Percentiles rank a stretch among this genome's conserved stretches.
Conservation (phyloP, 805 yeast species). For the Yamadazyma scolyti region DNA sequence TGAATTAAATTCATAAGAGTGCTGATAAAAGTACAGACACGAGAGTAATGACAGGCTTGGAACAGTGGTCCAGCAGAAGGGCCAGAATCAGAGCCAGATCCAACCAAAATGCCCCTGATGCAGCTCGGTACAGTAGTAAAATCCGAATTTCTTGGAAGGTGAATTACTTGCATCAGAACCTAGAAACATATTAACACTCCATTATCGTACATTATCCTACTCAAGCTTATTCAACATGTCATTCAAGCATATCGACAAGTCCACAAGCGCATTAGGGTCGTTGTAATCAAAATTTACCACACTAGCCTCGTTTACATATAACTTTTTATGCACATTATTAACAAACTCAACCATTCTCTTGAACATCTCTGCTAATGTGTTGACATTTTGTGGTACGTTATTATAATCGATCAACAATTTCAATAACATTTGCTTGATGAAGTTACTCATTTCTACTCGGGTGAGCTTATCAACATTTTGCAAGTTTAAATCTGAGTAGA, state of each 20-base stretch:
- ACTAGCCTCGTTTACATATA: slow-evolving; percentile 20
- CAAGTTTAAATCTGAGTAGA: slow-evolving; percentile 23
- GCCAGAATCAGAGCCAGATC: no score
- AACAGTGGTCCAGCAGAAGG: no score
- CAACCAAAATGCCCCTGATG: no score
- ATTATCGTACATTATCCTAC: no score
- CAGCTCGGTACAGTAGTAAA: no score
- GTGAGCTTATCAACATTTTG: slow-evolving; percentile 25
- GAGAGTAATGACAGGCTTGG: no score
- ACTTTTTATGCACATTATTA: slow-evolving; percentile 25
- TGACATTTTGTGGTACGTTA: slow-evolving; percentile 20
- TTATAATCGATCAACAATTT: slow-evolving; percentile 27
- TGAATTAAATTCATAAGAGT: no score
- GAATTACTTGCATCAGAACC: no score
- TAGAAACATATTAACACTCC: no score
- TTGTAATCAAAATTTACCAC: slow-evolving; percentile 21
- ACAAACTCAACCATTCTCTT: slow-evolving; percentile 22
- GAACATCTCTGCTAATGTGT: slow-evolving; percentile 24
- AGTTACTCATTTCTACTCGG: slow-evolving; percentile 23
- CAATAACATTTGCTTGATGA: slow-evolving; percentile 32
- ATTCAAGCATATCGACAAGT: slow-evolving; percentile 9
- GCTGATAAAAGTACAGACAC: no score
- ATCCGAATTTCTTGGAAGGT: no score
- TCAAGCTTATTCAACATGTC: slow-evolving; percentile 6
- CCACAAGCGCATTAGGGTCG: slow-evolving; percentile 1